Conservation (phyloP, 1,284 basidiomycete genomes). For the Moesziomyces globuligerus region DNA sequence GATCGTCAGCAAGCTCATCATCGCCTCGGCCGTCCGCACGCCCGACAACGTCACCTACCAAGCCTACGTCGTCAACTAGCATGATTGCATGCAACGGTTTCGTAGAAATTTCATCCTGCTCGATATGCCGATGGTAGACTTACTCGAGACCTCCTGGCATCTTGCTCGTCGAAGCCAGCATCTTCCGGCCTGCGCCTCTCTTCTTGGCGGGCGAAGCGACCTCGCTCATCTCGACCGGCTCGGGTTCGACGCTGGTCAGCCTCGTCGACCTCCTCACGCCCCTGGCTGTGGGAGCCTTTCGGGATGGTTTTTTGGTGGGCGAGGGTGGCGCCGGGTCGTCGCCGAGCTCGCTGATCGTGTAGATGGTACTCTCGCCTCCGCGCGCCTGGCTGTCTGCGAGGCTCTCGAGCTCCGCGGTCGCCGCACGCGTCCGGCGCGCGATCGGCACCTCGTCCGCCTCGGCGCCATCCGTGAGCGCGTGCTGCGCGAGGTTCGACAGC, state of each 20-base stretch:
- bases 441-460: slow-evolving; percentile 23
- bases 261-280: slow-evolving; percentile 35
- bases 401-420: slow-evolving; percentile 42
- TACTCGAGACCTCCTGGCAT: slow-evolving; percentile 44
- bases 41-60: slow-evolving; percentile 29
- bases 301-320: slow-evolving; percentile 3
- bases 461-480: slow-evolving; percentile 4
- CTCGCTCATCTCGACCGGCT: slow-evolving; percentile 13
- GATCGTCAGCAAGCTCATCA: slow-evolving; percentile 35
- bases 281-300: background rate
- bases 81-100: no score
- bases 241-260: slow-evolving; percentile 35
- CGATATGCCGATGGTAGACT: no score
- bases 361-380: slow-evolving; percentile 35
- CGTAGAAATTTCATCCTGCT: no score
- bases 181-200: background rate
- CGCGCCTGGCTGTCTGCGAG: slow-evolving; percentile 13
- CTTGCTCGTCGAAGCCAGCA: background rate
- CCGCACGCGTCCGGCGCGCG: slow-evolving; percentile 37
- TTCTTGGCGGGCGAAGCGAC: slow-evolving; percentile 16
- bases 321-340: slow-evolving; percentile 18
- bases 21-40: slow-evolving; percentile 27
- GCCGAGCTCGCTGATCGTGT: slow-evolving; percentile 42
- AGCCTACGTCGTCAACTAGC: slow-evolving; percentile 34
- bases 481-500: slow-evolving; percentile 42